Evolutionary conservation across 495 filamentous ascomycete species (phyloP), one percentile per base, ranked within the genome.

Genomic region (Pyrenopolyporus hunteri): DNA sequence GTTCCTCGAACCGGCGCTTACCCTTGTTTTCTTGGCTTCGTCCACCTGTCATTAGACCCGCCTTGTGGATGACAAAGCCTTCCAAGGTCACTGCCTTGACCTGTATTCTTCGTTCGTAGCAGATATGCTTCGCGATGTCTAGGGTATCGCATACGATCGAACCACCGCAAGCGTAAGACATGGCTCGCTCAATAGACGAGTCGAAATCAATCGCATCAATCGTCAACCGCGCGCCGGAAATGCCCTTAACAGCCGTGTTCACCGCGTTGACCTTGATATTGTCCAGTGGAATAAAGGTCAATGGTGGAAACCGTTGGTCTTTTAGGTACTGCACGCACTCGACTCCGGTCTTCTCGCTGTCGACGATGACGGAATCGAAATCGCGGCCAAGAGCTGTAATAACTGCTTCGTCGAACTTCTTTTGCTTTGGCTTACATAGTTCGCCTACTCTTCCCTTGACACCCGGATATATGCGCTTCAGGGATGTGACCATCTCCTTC

Each of bases 171-270:
- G 92, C 92, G 70, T 96, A 97, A 29, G 85, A 88, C 74, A 99
- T 96, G 2, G 94, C 95, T 42, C 94, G 86, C 71, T 97, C 90
- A 40, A 96, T 82, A 1, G 84, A 84, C 17, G 85, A 81, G 63
- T 98, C 94, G 59, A 95, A 99, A 58, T 96, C 92, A 56, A 99
- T 93, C 1, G 92, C 93, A 70, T 99, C 94, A 55, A 99, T 93
- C 0, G 94, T 95, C 57, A 95, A 84, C 19, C 95, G 88, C 6
- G 87, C 89, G 10, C 88, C 85, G 48, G 92, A 82, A 71, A 96
- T 88, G 35, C 92, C 90, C 76, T 97, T 97, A 35, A 98, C 73
- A 61, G 89, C 93, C 9, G 91, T 90, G 69, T 95, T 94, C 52
- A 91, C 82, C 7, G 89, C 85, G 67, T 88, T 91, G 67, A 96